Conservation (phyloP, 164 flowering plant genomes). For the Chimonanthus praecox region DNA sequence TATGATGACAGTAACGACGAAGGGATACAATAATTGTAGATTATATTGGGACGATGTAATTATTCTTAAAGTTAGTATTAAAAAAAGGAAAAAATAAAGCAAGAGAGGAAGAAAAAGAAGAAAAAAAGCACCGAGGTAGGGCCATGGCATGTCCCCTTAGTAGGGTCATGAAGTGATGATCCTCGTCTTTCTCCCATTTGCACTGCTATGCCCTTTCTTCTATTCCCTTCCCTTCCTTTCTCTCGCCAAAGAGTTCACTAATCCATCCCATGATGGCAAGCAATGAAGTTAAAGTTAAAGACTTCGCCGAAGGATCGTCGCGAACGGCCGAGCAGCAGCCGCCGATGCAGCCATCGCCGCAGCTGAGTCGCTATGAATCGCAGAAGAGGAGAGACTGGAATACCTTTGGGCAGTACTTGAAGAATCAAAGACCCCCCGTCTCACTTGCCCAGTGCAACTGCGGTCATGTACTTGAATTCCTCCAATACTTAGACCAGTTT, state of each 20-base stretch:
- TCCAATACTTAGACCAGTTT: slow-evolving; percentile 50
- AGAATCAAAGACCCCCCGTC: slow-evolving; percentile 51
- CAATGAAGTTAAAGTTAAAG: slow-evolving; percentile 26
- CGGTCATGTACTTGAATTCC: slow-evolving; percentile 48
- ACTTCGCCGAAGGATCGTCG: slow-evolving; percentile 25
- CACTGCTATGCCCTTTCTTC: slow-evolving; percentile 17
- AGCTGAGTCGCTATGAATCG: slow-evolving; percentile 50
- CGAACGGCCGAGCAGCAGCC: slow-evolving; percentile 7
- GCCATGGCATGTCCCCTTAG: slow-evolving; percentile 53
- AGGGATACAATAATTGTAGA: slow-evolving; percentile 9
- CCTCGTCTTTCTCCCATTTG: slow-evolving; percentile 31
- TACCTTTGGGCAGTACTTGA: slow-evolving; percentile 54
- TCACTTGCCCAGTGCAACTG: slow-evolving; percentile 42
- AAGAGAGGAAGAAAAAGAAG: slow-evolving; percentile 24
- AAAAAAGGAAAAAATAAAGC: slow-evolving; percentile 12
- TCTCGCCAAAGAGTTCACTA: not conserved
- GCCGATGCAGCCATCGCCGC: slow-evolving; percentile 19
- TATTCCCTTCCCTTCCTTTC: slow-evolving; percentile 7
- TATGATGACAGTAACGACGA: slow-evolving; percentile 11
- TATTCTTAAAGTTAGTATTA: slow-evolving; percentile 15
- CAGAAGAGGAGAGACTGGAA: slow-evolving; percentile 63
- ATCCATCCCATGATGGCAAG: slow-evolving; percentile 7
- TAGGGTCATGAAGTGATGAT: slow-evolving; percentile 36
- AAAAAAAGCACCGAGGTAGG: slow-evolving; percentile 38
- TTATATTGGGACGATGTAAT: slow-evolving; percentile 7